Evolutionary conservation across 495 filamentous ascomycete genomes (phyloP), one percentile per base, ranked within the genome.

Genomic region (Neurospora sp.): DNA sequence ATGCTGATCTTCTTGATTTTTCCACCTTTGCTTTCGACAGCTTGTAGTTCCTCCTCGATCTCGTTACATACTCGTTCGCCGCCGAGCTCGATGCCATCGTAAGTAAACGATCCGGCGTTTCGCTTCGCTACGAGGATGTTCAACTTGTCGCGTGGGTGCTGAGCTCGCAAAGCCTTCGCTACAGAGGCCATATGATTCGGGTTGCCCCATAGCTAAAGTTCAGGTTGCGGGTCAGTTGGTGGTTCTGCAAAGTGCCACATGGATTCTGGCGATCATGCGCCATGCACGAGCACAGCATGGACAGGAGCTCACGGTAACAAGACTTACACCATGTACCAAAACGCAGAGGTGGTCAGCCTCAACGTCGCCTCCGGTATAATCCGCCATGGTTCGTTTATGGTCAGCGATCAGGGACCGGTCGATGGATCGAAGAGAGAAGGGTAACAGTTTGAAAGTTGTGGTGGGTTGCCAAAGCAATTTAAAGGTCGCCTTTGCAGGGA

Each of bases 11-110:
- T 97, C 69, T 80, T 89, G 76, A 98, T 92, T 5, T 88, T 83
- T 41, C 89, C 86, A 5, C 94, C 94, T n/a, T 80, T 81, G 41
- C 81, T 80, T 18, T 86, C 85, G 62, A 95, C 85, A n/a, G 85
- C 80, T 39, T 91, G 87, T 40, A 98, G 81, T 44, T 89, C 90
- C 75, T 94, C 89, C 81, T 98, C 94, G 71, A 98, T 93, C 84
- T 98, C 95, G 75, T 89, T 84, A 23, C 91, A 91, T 39, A 98
- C 90, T 46, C 95, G 90, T 85, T 98, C 95, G 73, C 93, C 95
- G 72, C 94, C 93, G 10, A 91, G 84, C 77, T 98, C 94, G 78
- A 98, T 94, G 71, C 95, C 95, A 82, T 98, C 95, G 81, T 98
- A 98, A 31, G 95, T 98, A 82, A 91, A 92, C 73, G 84, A 91